Base-by-base conservation (phyloP, 768 basidiomycete genomes). In the Russula ochroleuca region DNA sequence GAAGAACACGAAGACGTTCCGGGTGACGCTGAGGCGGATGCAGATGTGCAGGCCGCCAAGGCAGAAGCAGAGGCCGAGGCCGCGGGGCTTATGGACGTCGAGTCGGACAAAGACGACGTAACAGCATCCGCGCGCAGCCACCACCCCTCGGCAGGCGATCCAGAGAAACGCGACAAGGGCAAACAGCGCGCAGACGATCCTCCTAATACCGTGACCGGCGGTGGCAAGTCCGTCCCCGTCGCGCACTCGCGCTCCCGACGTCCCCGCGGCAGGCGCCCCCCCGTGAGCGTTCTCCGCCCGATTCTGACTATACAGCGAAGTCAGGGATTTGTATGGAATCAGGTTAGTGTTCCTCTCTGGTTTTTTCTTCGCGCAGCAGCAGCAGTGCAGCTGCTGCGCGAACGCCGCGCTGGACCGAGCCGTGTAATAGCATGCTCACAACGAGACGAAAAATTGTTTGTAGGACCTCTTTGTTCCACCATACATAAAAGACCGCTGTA, bases 291-390 rank as follows among this genome's bases (percentile, higher is more conserved):
- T 25, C 81, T 91, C 48, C 83, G 91, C 19, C 91, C 91, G 38
- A 92, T 93, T 73, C 73, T 92, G 73, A 93, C 91, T 47, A 93
- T 93, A 59, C 90, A 92, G 72, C 81, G 81, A 72, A 91, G 90
- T 69, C 90, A 93, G 74, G 91, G 91, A 14, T 93, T 93, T 70
- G 91, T 93, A 1, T 93, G 91, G 91, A 93, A 93, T 70, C 91
- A 92, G 81, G 90, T 89, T 47, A 47, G 45, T n/a, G 57, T 53
- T 85, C 57, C 21, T 33, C 14, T 13, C 35, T 25, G 15, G n/a
- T 13, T 23, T 23, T 7, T 33, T 19, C 28, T 19, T 14, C 43
- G n/a, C n/a, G 21, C 45, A 47, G 45, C 21, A 47, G 21, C 45
- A 5, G 21, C 5, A 21, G 8, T 47, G 21, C 45, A 5, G 45